Conservation (phyloP, 2,329 filamentous ascomycete species). For the Claviceps sp. region DNA sequence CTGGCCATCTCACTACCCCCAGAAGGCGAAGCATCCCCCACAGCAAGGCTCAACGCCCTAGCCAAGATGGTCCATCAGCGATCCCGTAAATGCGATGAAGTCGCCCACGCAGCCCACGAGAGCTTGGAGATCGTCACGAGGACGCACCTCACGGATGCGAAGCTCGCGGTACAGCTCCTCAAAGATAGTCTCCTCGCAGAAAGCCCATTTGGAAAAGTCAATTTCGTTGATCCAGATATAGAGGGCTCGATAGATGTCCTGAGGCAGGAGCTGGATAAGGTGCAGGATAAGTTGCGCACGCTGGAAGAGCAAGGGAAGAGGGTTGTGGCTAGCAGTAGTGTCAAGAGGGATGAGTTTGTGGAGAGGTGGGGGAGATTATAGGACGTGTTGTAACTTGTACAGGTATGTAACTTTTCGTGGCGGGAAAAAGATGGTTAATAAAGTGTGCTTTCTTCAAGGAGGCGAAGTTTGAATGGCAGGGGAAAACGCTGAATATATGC, state of each 20-base stretch:
- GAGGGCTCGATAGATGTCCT: conserved; percentile 35
- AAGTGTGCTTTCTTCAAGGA: no score
- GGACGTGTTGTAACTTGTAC: no score
- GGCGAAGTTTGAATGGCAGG: no score
- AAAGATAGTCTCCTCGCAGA: conserved; percentile 40
- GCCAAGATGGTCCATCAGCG: conserved; percentile 26
- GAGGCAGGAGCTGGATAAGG: conserved; percentile 29
- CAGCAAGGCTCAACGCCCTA: conserved; percentile 19
- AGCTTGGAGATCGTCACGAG: conserved; percentile 32
- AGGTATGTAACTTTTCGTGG: no score
- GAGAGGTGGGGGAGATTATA: conserved; percentile 16
- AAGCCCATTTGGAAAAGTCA: conserved; percentile 32
- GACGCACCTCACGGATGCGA: conserved; percentile 32
- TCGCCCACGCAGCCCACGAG: conserved; percentile 32
- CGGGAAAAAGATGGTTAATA: no score
- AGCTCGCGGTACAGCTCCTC: conserved; percentile 33
- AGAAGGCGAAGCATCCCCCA: conserved; percentile 11
- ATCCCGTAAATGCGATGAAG: conserved; percentile 27
- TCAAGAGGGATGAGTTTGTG: conserved; percentile 35
- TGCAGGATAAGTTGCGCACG: conserved; percentile 23
- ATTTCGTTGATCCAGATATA: conserved; percentile 39
- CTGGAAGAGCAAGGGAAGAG: conserved; percentile 23
- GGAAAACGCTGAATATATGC: no score
- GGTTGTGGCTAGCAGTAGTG: conserved; percentile 25
- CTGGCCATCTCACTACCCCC: conserved; percentile 30